These are phyloP conservation scores for Beauveria caledonica DNA, from an alignment of 2,329 filamentous ascomycete genomes.

Conservation along the genomic window DNA sequence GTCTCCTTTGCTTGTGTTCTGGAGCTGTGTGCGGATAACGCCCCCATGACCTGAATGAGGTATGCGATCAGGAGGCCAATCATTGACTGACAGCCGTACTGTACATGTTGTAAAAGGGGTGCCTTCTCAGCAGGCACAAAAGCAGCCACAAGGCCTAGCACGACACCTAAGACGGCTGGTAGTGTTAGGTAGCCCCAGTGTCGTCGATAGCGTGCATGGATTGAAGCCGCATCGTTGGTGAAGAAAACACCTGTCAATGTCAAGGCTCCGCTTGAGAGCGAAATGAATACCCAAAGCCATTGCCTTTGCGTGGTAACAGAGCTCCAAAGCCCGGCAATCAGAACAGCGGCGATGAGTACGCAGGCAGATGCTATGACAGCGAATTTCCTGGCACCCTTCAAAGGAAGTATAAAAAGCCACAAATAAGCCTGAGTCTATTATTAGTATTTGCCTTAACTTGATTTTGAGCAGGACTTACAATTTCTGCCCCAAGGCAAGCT, in stretches of 20 bases:
- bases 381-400: background rate
- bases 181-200: background rate
- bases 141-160: background rate
- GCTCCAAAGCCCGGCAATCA: background rate
- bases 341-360: background rate
- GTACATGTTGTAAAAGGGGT: background rate
- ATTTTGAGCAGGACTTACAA: background rate
- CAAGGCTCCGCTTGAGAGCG: background rate
- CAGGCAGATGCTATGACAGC: background rate
- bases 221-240: background rate
- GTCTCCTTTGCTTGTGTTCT: background rate
- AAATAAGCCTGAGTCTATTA: background rate
- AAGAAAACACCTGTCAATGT: background rate
- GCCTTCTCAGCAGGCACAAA: background rate
- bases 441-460: background rate
- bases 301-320: background rate
- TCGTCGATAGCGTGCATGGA: background rate
- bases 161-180: background rate
- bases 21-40: background rate
- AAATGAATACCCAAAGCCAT: background rate
- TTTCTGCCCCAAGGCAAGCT: background rate
- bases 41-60: background rate
- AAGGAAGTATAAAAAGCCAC: background rate
- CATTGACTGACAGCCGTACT: background rate
- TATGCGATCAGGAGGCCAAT: background rate